A percentile compares a stretch with the other conserved stretches of the same genome.
Conservation (phyloP, 441 rosid genomes). For the Macaranga tanarius region DNA sequence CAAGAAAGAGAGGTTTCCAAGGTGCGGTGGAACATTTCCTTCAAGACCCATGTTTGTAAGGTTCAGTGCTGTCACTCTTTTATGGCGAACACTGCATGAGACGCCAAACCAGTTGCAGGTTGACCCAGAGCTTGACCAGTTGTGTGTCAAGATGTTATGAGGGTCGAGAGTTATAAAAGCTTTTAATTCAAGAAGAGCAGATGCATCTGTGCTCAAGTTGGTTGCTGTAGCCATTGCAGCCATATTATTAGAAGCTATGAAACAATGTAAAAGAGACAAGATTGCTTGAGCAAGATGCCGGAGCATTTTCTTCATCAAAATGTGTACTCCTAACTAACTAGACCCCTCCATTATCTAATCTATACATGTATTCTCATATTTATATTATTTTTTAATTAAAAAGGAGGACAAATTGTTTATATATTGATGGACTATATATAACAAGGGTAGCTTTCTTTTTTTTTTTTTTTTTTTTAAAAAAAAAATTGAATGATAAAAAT, state of each 20-base stretch:
- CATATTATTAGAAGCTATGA: not conserved
- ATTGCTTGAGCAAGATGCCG: not conserved
- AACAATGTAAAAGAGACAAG: not conserved
- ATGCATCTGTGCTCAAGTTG: slow-evolving; percentile 19
- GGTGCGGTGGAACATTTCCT: slow-evolving; percentile 21
- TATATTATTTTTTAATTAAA: too few species aligned
- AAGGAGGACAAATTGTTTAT: too few species aligned
- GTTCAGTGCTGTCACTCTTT: slow-evolving; percentile 20
- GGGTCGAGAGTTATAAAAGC: not conserved
- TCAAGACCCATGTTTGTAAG: slow-evolving; percentile 18
- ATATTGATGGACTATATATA: too few species aligned
- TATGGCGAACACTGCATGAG: slow-evolving; percentile 4
- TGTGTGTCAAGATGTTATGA: not conserved
- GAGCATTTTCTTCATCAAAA: not conserved
- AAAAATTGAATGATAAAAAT: too few species aligned
- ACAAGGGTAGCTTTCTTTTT: too few species aligned
- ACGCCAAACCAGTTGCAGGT: slow-evolving; percentile 27
- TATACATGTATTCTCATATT: too few species aligned
- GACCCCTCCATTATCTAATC: too few species aligned
- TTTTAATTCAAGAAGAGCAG: slow-evolving; percentile 19
- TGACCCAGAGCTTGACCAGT: slow-evolving; percentile 13
- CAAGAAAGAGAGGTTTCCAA: slow-evolving; percentile 25
- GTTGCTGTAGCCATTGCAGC: not conserved
- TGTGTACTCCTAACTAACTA: too few species aligned
- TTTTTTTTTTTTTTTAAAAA: too few species aligned